Evolutionary conservation across 441 rosid species (phyloP), one percentile per base, ranked within the genome.

Genomic region (Codiaeum variegatum): DNA sequence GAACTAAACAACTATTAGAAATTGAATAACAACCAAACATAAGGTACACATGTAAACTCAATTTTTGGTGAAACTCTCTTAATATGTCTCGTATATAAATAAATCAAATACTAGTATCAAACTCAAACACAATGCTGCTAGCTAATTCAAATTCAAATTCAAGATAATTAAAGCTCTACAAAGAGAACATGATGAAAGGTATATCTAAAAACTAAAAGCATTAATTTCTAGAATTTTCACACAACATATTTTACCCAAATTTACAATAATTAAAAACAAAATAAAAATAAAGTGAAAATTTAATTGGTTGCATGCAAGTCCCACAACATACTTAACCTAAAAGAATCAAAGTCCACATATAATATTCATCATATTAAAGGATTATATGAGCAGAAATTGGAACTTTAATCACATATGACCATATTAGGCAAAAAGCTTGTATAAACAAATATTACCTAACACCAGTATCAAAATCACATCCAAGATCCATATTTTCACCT

Each of bases 401-500:
- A 5, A 3, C 16, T 21, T 29, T 18, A 76, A 61, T 13, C 47
- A 74, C 32, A 47, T 10, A 18, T n/a, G 9, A 65, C 26, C 24
- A 31, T 7, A 31, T 1, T 4, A 36, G 24, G 64, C 31, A 28
- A 29, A n/a, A 40, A 67, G 28, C 26, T 32, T 19, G 13, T 8
- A n/a, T 3, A 11, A 62, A 44, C 4, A 60, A 79, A 51, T 40
- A 71, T 72, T 80, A 95, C 99, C 98, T 95, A 98, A 64, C 99
- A 73, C 99, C 98, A 15, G 99, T 95, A 83, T 95, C 99, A 51
- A 98, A 95, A 81, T 95, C 99, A 15, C 98, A 96, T 34, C 99
- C 99, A 38, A 95, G 96, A 85, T 95, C 99, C 99, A 94, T 92
- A 79, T 93, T 91, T 85, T 92, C 99, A 62, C 99, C 97, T 70